Percentiles rank a stretch among this genome's conserved stretches.
Conservation (phyloP, 306 rosid genomes). For the Luffa acutangula region DNA sequence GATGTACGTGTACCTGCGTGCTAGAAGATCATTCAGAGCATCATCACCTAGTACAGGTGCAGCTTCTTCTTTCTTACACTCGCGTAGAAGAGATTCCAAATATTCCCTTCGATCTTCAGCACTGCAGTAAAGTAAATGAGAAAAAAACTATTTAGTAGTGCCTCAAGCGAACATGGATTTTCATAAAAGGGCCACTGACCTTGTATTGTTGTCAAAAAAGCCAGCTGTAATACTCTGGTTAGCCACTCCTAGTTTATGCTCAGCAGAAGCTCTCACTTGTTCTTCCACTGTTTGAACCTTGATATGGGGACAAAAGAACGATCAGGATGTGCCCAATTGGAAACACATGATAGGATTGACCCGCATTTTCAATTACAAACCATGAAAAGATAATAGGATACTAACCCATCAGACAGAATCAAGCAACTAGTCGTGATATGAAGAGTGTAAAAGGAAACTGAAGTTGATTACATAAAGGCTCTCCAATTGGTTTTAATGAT, state of each 20-base stretch:
- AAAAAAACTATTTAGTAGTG: constrained; percentile 9
- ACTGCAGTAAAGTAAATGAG: constrained; percentile 38
- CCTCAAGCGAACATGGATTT: constrained; percentile 7
- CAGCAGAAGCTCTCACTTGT: constrained; percentile 99
- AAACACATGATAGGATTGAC: neutral
- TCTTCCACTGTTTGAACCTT: constrained; percentile 99
- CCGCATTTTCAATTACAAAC: neutral
- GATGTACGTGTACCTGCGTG: constrained; percentile 87
- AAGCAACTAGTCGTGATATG: neutral
- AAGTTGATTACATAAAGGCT: neutral
- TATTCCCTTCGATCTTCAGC: constrained; percentile 99
- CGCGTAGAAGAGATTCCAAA: constrained; percentile 91
- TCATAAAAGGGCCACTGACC: constrained; percentile 33
- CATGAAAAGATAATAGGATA: neutral
- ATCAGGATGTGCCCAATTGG: neutral
- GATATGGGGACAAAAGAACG: neutral
- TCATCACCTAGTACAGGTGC: constrained; percentile 97
- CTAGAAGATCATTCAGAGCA: constrained; percentile 83
- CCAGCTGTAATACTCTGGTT: constrained; percentile 99
- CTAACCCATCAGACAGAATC: neutral
- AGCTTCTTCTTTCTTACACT: constrained; percentile 97
- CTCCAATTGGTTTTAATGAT: neutral
- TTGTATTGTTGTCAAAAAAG: constrained; percentile 96
- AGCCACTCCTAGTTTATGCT: constrained; percentile 98
- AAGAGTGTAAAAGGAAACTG: neutral